phyloP scores from a whole-genome alignment of 2,329 filamentous ascomycete species.

The Chrysosphaeria jannelii region DNA sequence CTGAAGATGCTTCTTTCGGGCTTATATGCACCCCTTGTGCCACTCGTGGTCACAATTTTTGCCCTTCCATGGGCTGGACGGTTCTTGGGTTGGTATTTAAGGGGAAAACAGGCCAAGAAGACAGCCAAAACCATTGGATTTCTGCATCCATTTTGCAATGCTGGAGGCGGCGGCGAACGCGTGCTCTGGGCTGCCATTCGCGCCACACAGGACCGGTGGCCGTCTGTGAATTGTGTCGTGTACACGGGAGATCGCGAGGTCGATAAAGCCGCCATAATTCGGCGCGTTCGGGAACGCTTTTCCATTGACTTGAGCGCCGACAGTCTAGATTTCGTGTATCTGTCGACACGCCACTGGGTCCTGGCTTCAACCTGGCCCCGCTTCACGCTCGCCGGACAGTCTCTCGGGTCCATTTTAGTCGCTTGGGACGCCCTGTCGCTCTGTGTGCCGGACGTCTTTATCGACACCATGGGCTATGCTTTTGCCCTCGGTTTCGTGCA shows the following conservation, averaged over 20 bases:
- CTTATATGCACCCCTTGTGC: no score
- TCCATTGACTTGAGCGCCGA: conserved; percentile 71
- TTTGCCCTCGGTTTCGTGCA: conserved; percentile 65
- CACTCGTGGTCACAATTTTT: no score
- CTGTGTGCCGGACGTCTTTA: conserved; percentile 71
- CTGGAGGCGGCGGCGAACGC: conserved; percentile 79
- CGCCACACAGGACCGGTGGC: conserved; percentile 70
- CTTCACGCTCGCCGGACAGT: conserved; percentile 86
- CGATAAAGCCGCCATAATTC: conserved; percentile 49
- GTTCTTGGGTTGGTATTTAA: no score
- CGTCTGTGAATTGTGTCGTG: conserved; percentile 63
- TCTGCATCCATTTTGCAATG: conserved; percentile 96
- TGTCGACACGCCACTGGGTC: conserved; percentile 65
- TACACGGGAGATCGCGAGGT: conserved; percentile 90
- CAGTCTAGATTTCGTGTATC: conserved; percentile 65
- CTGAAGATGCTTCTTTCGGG: no score
- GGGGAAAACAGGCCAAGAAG: no score
- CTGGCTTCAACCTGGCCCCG: conserved; percentile 66
- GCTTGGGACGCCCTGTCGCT: conserved; percentile 85
- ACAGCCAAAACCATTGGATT: conserved; percentile 78
- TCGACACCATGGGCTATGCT: conserved; percentile 96
- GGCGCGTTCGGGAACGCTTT: conserved; percentile 57
- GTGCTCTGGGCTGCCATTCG: conserved; percentile 90
- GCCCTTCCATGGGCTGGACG: no score
- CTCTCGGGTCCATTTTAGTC: conserved; percentile 58